These are phyloP conservation scores for Phytophthora sojae DNA, from an alignment of 352 stramenopile species.

Conservation along the genomic window DNA sequence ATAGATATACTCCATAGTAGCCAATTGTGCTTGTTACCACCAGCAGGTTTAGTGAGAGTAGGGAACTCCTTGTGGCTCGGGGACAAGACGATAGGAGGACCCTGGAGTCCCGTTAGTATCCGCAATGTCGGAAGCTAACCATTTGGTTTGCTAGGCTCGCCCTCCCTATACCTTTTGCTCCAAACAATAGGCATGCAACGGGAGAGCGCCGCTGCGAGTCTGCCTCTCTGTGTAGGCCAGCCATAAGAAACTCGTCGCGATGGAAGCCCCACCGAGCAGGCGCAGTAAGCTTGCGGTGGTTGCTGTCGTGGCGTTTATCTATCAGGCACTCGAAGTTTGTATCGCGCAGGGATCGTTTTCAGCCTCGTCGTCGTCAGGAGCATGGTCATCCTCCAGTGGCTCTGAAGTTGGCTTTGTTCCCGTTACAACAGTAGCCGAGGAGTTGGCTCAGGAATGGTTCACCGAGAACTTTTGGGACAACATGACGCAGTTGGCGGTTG, in stretches of 20 bases:
- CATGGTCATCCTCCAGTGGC: conserved; percentile 10
- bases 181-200: conserved; percentile 10
- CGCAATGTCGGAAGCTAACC: conserved; percentile 22
- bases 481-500: conserved; percentile 42
- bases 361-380: conserved; percentile 10
- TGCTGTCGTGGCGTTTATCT: conserved; percentile 30
- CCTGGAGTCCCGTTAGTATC: conserved; percentile 9
- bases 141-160: conserved; percentile 27
- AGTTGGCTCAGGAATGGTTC: conserved; percentile 43
- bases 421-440: conserved; percentile 28
- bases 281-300: conserved; percentile 15
- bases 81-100: conserved; percentile 30
- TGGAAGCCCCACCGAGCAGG: conserved; percentile 24
- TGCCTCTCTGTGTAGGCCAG: conserved; percentile 7
- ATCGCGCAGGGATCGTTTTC: conserved; percentile 18
- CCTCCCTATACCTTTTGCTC: conserved; percentile 30
- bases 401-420: conserved; percentile 32
- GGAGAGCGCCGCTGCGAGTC: conserved; percentile 10
- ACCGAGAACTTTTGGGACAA: conserved; percentile 38
- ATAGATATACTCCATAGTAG: neutral
- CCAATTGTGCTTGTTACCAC: neutral
- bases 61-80: conserved; percentile 33
- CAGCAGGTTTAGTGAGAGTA: conserved; percentile 24
- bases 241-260: conserved; percentile 34
- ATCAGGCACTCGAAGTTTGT: conserved; percentile 7